Evolutionary conservation across 1,139 yeast genomes (phyloP).

Genomic region (Scheffersomyces lignicola): DNA sequence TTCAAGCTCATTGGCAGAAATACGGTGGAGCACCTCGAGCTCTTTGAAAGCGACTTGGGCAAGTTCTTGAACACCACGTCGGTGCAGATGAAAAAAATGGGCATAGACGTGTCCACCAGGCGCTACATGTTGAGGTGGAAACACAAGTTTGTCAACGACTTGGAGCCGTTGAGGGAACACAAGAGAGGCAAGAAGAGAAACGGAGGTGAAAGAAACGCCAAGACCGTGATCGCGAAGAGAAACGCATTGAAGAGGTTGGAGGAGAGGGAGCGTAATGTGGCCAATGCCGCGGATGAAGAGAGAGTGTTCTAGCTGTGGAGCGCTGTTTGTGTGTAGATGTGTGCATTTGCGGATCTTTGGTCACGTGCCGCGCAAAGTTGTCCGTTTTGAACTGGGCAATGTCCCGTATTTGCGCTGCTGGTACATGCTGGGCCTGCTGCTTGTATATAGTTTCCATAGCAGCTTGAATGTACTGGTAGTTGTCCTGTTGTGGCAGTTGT

Average conservation of each 20-base stretch:
- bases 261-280: conserved; percentile 33
- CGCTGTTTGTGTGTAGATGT: too few relatives aligned
- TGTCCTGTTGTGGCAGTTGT: too few relatives aligned
- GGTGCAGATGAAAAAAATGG: conserved; percentile 65
- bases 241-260: conserved; percentile 57
- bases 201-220: conserved; percentile 87
- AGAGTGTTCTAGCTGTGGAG: conserved; percentile 19
- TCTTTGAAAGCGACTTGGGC: conserved; percentile 73
- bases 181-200: conserved; percentile 72
- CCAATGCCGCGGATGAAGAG: conserved; percentile 26
- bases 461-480: too few relatives aligned
- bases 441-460: too few relatives aligned
- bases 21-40: conserved; percentile 62
- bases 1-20: conserved; percentile 75
- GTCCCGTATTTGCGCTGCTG: too few relatives aligned
- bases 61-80: conserved; percentile 61
- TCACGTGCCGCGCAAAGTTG: too few relatives aligned
- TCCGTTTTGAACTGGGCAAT: too few relatives aligned
- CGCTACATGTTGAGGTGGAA: conserved; percentile 59
- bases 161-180: conserved; percentile 58
- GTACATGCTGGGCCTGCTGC: too few relatives aligned
- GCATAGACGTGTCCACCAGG: conserved; percentile 75
- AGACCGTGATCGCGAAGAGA: conserved; percentile 67
- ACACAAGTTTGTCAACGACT: conserved; percentile 52
- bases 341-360: too few relatives aligned